These are phyloP conservation scores for Oryza longistaminata DNA, from an alignment of 176 grass and related monocot genomes.

Conservation along the genomic window DNA sequence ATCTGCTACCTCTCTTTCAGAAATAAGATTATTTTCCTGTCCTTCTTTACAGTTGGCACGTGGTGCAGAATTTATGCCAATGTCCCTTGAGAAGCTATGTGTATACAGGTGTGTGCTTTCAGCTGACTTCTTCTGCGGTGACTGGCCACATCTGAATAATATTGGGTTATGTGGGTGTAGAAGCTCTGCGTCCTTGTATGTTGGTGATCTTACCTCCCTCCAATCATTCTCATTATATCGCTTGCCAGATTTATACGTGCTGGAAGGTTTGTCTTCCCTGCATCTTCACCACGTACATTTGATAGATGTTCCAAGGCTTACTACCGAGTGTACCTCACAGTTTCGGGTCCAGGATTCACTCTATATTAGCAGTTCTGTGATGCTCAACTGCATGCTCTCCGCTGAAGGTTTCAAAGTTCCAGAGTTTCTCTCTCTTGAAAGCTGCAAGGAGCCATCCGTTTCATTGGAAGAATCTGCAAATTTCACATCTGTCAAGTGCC, in stretches of 20 bases:
- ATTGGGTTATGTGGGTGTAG: rapidly evolving
- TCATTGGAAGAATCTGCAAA: not conserved
- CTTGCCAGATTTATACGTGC: not conserved
- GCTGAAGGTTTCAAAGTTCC: not conserved
- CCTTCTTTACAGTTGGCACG: not conserved
- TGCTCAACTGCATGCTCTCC: not conserved
- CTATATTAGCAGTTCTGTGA: not conserved
- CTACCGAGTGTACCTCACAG: not conserved
- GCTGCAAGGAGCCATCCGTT: not conserved
- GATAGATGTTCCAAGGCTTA: not conserved
- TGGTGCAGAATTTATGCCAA: not conserved
- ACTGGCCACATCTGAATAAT: not conserved
- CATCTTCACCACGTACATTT: not conserved
- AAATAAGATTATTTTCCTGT: rapidly evolving
- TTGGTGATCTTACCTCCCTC: not conserved
- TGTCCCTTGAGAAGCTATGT: not conserved
- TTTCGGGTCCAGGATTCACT: not conserved
- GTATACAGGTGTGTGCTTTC: not conserved
- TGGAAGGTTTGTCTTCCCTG: not conserved
- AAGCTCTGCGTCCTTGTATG: not conserved
- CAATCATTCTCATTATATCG: rapidly evolving
- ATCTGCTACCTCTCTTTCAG: not conserved
- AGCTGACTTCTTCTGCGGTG: not conserved
- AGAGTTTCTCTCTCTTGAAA: not conserved
- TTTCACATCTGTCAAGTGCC: not conserved